Conservation (phyloP, 768 basidiomycete genomes). For the Phanerochaete carnosa region DNA sequence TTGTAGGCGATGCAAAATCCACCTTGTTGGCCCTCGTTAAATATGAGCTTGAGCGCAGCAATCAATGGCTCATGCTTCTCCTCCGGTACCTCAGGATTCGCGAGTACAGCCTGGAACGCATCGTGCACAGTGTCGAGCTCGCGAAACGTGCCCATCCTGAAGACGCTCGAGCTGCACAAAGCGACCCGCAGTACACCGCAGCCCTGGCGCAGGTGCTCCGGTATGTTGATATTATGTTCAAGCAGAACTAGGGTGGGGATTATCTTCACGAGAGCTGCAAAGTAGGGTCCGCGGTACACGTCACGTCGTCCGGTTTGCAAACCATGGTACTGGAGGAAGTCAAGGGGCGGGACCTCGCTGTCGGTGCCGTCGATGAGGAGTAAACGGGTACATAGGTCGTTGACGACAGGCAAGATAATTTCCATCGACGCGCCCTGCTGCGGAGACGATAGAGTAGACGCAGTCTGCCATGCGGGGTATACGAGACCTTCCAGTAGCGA, state of each 20-base stretch:
- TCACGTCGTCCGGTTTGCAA: constrained; percentile 66
- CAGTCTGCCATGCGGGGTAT: constrained; percentile 74
- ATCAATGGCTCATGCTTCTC: constrained; percentile 58
- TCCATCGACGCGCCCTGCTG: constrained; percentile 41
- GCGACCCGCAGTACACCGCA: constrained; percentile 50
- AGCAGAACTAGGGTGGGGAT: constrained; percentile 70
- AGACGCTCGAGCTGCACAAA: constrained; percentile 62
- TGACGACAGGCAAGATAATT: constrained; percentile 59
- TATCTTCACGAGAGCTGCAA: constrained; percentile 54
- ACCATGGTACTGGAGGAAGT: constrained; percentile 65
- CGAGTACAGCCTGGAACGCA: constrained; percentile 61
- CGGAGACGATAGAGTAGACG: constrained; percentile 36
- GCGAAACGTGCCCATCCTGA: constrained; percentile 72
- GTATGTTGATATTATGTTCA: constrained; percentile 57
- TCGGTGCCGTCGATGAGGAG: constrained; percentile 52
- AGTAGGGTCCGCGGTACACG: constrained; percentile 65
- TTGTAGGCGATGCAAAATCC: constrained; percentile 8
- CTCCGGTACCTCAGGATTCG: constrained; percentile 29
- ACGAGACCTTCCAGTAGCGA: constrained; percentile 71
- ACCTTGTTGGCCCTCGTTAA: constrained; percentile 65
- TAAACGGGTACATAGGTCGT: constrained; percentile 56
- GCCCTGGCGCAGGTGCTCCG: constrained; percentile 45
- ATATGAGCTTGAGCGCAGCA: constrained; percentile 60
- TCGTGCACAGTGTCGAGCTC: constrained; percentile 68
- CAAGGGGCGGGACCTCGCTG: constrained; percentile 35